phyloP scores from a whole-genome alignment of 352 stramenopile genomes.

The Achlya hypogyna region DNA sequence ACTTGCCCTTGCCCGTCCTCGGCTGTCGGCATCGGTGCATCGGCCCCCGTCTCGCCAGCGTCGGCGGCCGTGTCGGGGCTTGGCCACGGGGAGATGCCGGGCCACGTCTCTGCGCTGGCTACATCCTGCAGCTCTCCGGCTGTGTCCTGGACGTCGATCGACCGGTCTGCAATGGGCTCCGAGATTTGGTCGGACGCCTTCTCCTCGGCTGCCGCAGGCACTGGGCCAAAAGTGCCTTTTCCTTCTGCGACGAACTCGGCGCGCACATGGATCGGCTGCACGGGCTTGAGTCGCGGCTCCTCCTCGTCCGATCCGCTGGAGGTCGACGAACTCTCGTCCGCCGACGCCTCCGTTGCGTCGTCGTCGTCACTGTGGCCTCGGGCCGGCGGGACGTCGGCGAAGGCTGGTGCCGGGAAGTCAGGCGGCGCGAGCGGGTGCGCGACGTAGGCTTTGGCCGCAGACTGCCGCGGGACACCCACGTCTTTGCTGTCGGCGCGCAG shows the following conservation, averaged over 20 bases:
- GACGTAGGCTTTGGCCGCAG: too few species aligned
- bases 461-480: not conserved
- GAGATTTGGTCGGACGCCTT: not conserved
- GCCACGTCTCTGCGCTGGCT: too few species aligned
- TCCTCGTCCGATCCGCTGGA: slow-evolving; percentile 1
- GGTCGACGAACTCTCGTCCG: not conserved
- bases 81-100: too few species aligned
- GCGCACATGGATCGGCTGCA: not conserved
- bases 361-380: not conserved
- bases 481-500: slow-evolving; percentile 14
- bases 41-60: too few species aligned
- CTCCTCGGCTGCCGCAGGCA: not conserved
- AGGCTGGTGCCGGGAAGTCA: not conserved
- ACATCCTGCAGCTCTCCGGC: too few species aligned
- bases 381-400: not conserved
- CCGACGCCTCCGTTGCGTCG: not conserved
- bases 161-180: too few species aligned
- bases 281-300: not conserved
- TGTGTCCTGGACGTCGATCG: too few species aligned
- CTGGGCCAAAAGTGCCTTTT: not conserved
- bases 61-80: too few species aligned
- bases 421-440: too few species aligned
- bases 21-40: too few species aligned
- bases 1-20: too few species aligned
- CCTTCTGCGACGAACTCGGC: not conserved